Percentiles rank a stretch among this genome's conserved stretches.
These are phyloP conservation scores for Pythium inflatum DNA, from an alignment of 352 stramenopile genomes.

Conservation along the genomic window DNA sequence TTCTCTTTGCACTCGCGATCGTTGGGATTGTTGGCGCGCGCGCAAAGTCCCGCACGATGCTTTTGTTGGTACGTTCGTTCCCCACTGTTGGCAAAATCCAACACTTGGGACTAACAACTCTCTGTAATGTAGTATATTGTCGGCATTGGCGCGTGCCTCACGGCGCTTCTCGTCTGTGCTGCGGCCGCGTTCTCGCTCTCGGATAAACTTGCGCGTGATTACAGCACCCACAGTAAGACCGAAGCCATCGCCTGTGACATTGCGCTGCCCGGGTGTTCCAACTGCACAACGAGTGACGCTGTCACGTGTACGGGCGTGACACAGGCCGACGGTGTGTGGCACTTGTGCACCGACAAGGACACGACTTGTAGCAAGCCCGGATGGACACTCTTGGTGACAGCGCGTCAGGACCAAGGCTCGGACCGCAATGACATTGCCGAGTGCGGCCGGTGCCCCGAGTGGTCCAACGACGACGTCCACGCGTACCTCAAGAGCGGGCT, in stretches of 20 bases:
- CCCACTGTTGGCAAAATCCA: too few relatives aligned
- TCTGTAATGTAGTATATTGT: constrained; percentile 60
- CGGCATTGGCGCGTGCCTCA: constrained; percentile 62
- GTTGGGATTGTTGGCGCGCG: constrained; percentile 70
- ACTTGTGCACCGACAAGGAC: constrained; percentile 37
- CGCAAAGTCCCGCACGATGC: constrained; percentile 73
- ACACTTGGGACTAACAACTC: not conserved
- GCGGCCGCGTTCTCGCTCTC: constrained; percentile 73
- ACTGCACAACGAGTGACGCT: constrained; percentile 53
- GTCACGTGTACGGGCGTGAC: constrained; percentile 55
- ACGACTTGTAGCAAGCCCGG: constrained; percentile 43
- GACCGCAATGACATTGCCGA: constrained; percentile 65
- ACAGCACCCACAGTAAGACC: constrained; percentile 36
- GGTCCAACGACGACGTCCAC: constrained; percentile 66
- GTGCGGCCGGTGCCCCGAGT: constrained; percentile 81
- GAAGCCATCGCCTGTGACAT: constrained; percentile 69
- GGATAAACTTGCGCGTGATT: constrained; percentile 55
- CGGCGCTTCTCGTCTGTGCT: constrained; percentile 64
- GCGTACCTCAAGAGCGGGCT: constrained; percentile 68
- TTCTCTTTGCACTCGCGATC: constrained; percentile 66
- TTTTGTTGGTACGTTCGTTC: constrained; percentile 81
- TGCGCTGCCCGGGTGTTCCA: constrained; percentile 67
- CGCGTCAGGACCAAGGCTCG: constrained; percentile 56
- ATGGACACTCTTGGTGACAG: constrained; percentile 66
- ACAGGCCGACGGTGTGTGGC: constrained; percentile 44